phyloP scores from a whole-genome alignment of 805 yeast genomes.

The Starmerella riodocensis region DNA sequence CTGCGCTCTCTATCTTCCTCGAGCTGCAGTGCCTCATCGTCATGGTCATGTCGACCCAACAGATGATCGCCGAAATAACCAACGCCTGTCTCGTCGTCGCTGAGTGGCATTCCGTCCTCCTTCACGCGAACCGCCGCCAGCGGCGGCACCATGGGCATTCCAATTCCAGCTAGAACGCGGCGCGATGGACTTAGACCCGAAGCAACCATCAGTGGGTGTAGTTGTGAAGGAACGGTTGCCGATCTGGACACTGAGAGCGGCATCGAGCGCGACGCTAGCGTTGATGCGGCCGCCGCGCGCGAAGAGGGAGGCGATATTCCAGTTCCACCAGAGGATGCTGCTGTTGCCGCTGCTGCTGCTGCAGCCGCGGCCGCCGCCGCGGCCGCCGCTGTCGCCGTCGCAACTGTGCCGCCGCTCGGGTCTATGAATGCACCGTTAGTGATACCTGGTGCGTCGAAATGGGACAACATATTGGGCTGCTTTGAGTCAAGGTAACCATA shows the following conservation, averaged over 20 bases:
- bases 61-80: no score
- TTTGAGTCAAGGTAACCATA: background rate
- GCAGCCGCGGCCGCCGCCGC: background rate
- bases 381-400: background rate
- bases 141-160: background rate
- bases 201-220: background rate
- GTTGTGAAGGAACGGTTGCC: background rate
- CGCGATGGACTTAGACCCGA: background rate
- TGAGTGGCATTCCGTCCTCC: no score
- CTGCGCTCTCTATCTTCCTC: no score
- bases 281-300: background rate
- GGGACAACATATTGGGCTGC: background rate
- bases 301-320: background rate
- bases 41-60: no score
- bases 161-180: background rate
- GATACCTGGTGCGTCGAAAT: background rate
- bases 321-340: background rate
- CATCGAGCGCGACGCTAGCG: background rate
- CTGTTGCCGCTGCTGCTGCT: background rate
- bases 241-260: background rate
- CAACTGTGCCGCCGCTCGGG: background rate
- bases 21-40: no score
- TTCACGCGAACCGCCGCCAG: background rate
- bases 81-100: no score
- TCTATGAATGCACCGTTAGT: background rate